Conservation (phyloP, 768 basidiomycete genomes). For the Lanmaoa pseudosensibilis region DNA sequence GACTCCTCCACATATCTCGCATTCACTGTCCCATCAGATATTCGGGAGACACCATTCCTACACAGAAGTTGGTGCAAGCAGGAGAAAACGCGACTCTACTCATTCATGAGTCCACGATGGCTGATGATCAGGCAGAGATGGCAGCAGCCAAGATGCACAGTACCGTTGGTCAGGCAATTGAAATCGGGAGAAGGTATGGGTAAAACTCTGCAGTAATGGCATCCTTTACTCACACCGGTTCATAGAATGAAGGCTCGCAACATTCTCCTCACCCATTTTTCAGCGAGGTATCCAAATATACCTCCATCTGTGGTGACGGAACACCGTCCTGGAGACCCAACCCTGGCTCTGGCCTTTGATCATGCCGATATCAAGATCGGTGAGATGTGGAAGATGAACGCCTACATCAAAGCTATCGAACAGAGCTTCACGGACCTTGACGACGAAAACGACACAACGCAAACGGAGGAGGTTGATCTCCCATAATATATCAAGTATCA, state of each 20-base stretch:
- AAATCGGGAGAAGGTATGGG: constrained; percentile 65
- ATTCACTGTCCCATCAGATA: constrained; percentile 51
- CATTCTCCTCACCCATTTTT: constrained; percentile 93
- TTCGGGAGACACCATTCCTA: constrained; percentile 89
- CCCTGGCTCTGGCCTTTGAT: constrained; percentile 81
- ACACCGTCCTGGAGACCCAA: constrained; percentile 36
- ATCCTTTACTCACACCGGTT: neutral
- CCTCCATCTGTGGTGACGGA: constrained; percentile 45
- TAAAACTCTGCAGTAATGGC: neutral
- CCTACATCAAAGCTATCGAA: constrained; percentile 72
- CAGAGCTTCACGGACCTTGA: constrained; percentile 54
- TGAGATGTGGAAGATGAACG: constrained; percentile 84
- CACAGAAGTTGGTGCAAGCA: constrained; percentile 59
- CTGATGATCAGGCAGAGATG: constrained; percentile 74
- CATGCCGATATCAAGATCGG: constrained; percentile 68
- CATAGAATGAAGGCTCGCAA: constrained; percentile 81
- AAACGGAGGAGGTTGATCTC: constrained; percentile 20
- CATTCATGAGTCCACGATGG: constrained; percentile 94
- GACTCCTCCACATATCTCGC: neutral
- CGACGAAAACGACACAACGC: constrained; percentile 39
- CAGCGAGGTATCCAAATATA: constrained; percentile 88
- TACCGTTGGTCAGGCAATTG: constrained; percentile 86
- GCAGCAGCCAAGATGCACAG: constrained; percentile 81
- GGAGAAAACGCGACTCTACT: constrained; percentile 74
- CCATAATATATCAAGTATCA: constrained; percentile 12